phyloP scores from a whole-genome alignment of 2,329 filamentous ascomycete species.

The Colletotrichum euphorbiae region DNA sequence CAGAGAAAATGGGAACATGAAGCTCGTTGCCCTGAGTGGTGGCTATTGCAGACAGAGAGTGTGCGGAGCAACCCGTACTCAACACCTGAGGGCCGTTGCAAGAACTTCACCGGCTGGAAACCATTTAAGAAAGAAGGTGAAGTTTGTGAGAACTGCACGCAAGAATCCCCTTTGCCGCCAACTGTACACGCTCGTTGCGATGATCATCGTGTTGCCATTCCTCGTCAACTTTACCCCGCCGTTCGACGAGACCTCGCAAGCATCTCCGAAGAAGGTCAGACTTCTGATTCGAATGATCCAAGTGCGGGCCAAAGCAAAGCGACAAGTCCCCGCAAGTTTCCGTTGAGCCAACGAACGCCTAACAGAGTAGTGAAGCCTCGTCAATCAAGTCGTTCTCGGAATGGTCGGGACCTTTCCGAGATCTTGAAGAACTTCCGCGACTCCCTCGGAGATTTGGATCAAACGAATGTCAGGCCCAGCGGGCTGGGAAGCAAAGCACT shows the following conservation, averaged over 20 bases:
- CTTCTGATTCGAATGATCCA: too few species aligned
- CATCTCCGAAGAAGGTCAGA: too few species aligned
- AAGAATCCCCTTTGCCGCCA: background rate
- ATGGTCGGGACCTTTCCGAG: too few species aligned
- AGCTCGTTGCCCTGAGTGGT: constrained; percentile 19
- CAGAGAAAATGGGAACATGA: constrained; percentile 6
- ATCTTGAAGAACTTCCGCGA: too few species aligned
- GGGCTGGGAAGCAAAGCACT: too few species aligned
- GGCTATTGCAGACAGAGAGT: constrained; percentile 3
- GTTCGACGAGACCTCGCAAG: background rate
- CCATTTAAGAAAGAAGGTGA: background rate
- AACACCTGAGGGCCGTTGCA: constrained; percentile 6
- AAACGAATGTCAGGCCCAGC: too few species aligned
- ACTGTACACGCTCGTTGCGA: background rate
- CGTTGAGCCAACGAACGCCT: background rate
- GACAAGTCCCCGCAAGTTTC: too few species aligned
- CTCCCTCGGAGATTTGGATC: too few species aligned
- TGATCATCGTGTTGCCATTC: constrained; percentile 16
- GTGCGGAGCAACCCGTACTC: background rate
- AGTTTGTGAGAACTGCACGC: background rate
- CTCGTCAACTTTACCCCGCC: constrained; percentile 1
- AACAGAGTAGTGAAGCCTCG: too few species aligned
- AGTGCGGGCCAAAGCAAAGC: too few species aligned
- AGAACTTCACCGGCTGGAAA: constrained; percentile 3
- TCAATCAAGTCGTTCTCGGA: too few species aligned